Evolutionary conservation across 305 asterid species (phyloP).

Genomic region (Fraxinus dipetala): DNA sequence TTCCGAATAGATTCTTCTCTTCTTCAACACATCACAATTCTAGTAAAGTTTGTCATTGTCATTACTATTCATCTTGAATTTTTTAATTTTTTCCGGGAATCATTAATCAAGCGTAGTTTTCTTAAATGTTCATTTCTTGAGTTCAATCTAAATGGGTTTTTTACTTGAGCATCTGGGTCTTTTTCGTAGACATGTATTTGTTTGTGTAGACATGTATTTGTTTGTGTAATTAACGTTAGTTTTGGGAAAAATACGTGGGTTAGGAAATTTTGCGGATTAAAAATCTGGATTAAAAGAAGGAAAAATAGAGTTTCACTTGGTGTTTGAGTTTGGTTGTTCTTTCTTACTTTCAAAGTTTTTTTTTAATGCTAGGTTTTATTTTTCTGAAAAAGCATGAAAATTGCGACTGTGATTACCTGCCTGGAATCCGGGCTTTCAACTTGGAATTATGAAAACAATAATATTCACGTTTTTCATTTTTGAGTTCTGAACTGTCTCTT

Average conservation of each 20-base stretch:
- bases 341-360: neutral
- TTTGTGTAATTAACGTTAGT: neutral
- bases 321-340: neutral
- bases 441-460: neutral
- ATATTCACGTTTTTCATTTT: neutral
- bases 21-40: neutral
- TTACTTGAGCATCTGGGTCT: conserved; percentile 2
- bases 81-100: neutral
- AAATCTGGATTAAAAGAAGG: neutral
- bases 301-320: neutral
- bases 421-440: neutral
- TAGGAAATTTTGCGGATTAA: neutral
- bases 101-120: neutral
- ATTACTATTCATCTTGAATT: neutral
- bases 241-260: neutral
- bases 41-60: neutral
- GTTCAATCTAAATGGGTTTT: neutral
- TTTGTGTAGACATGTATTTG: neutral
- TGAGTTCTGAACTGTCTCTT: neutral
- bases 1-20: neutral
- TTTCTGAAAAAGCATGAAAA: neutral
- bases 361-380: neutral
- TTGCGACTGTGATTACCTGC: neutral
- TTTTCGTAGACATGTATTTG: neutral
- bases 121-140: conserved; percentile 10